Base-by-base conservation (phyloP, 2,329 filamentous ascomycete species). In the Mycocentrospora acerina region DNA sequence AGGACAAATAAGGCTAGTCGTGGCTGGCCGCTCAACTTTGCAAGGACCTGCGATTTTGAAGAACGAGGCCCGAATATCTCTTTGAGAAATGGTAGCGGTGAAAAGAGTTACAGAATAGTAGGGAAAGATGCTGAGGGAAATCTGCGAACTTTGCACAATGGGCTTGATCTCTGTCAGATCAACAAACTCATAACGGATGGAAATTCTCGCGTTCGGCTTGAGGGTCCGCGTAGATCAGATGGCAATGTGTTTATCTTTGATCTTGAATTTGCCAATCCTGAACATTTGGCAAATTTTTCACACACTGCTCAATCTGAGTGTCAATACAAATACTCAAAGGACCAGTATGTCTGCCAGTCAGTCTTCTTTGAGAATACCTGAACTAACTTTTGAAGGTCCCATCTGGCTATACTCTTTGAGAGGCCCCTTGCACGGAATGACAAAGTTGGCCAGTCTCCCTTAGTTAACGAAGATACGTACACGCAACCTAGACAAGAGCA, bases 1-100 rank as follows among this genome's bases (percentile, higher is more conserved):
- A 16, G 31, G 7, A 25, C 17, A 18, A 14, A 32, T 9, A 9
- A 32, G 14, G 6, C 24, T 10, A 24, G 18, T 11, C 13, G 35
- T 16, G 14, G 12, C 6, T 62, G 54, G 49, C 40, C 32, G 9
- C 35, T 65, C 4, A 25, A 24, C 3, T 59, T 38, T 28, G 54
- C 53, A 18, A 48, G 53, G 22, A 38, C 56, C 8, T 43, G 46
- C 31, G 34, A 40, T 2, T 49, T 43, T n/a, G 32, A 40, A 12
- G n/a, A 16, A 8, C 14, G 12, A 17, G 18, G 19, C 1, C 7
- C 13, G 8, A 19, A 26, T 7, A 13, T 54, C 4, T 24, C 10
- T 2, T 16, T 56, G 13, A 18, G 18, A n/a, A 17, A 22, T 3
- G 28, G 29, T 4, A 16, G 24, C 1, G 14, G 16, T 5, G 24